Percentiles rank a stretch among this genome's conserved stretches.
Evolutionary conservation across 495 filamentous ascomycete genomes (phyloP).

Genomic region (Podospora sp.): DNA sequence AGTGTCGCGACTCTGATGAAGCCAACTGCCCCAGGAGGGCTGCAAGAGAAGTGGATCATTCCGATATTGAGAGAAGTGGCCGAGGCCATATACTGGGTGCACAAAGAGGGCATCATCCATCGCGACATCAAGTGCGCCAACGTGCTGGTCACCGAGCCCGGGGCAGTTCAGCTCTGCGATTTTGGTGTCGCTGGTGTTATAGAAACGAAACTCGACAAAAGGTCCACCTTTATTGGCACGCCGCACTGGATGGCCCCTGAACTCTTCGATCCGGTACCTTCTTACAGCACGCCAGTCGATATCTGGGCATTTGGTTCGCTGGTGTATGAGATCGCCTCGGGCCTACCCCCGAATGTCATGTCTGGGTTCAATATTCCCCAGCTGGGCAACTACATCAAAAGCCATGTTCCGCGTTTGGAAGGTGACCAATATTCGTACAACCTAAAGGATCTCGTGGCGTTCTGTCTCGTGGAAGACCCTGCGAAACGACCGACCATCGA

Average conservation of each 20-base stretch:
- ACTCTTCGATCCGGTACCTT: constrained; percentile 60
- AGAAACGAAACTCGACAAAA: constrained; percentile 80
- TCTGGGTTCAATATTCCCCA: constrained; percentile 51
- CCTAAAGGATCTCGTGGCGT: constrained; percentile 76
- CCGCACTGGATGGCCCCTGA: constrained; percentile 98
- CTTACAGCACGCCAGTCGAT: constrained; percentile 75
- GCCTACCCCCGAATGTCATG: constrained; percentile 71
- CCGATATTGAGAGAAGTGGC: constrained; percentile 87
- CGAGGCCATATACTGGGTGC: constrained; percentile 80
- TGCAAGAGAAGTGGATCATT: constrained; percentile 89
- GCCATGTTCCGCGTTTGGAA: constrained; percentile 69
- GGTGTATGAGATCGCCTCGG: constrained; percentile 87
- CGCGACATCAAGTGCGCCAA: constrained; percentile 97
- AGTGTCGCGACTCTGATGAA: constrained; percentile 85
- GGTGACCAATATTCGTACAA: constrained; percentile 74
- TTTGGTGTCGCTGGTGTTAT: constrained; percentile 92
- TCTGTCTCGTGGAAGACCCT: constrained; percentile 76
- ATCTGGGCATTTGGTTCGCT: constrained; percentile 96
- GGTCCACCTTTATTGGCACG: constrained; percentile 91
- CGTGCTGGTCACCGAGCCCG: constrained; percentile 85
- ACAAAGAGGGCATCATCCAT: constrained; percentile 91
- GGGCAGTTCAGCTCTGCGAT: constrained; percentile 87
- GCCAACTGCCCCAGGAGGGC: constrained; percentile 65
- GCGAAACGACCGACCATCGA: constrained; percentile 71
- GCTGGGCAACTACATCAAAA: constrained; percentile 64